A percentile compares a stretch with the other conserved stretches of the same genome.
phyloP scores from a whole-genome alignment of 768 basidiomycete genomes.

The Pulveroboletus sp. region DNA sequence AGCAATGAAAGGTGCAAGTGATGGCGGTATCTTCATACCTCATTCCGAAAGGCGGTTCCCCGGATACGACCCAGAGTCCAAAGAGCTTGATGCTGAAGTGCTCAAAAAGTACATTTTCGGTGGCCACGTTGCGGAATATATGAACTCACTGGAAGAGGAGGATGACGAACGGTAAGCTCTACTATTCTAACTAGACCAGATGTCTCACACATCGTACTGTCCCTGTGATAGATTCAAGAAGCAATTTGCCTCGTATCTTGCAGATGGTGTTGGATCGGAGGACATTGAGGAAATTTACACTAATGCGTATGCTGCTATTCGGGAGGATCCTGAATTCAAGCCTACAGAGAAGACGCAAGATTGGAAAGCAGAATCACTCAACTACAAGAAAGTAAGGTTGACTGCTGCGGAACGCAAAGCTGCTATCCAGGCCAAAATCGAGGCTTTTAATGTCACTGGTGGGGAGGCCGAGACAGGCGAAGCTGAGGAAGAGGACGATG shows the following conservation, averaged over 20 bases:
- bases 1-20: conserved; percentile 97
- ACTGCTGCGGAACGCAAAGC: conserved; percentile 75
- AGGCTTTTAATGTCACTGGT: conserved; percentile 77
- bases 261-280: conserved; percentile 91
- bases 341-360: conserved; percentile 85
- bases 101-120: conserved; percentile 98
- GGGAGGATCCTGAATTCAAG: conserved; percentile 90
- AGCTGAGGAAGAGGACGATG: conserved; percentile 38
- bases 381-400: conserved; percentile 67
- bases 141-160: conserved; percentile 99
- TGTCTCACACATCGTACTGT: conserved; percentile 5
- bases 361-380: conserved; percentile 85
- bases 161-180: conserved; percentile 85
- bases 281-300: conserved; percentile 97
- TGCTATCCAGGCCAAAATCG: conserved; percentile 84
- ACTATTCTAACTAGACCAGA: neutral
- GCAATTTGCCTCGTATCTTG: conserved; percentile 94
- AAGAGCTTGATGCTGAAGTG: conserved; percentile 90
- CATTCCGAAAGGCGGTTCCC: conserved; percentile 99
- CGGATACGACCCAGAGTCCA: conserved; percentile 90
- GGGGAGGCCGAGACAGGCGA: conserved; percentile 45
- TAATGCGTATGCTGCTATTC: conserved; percentile 92
- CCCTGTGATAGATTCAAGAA: conserved; percentile 88
- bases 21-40: conserved; percentile 97
- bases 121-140: conserved; percentile 98